Evolutionary conservation across 1,284 basidiomycete genomes (phyloP).

Genomic region (Malassezia equina): DNA sequence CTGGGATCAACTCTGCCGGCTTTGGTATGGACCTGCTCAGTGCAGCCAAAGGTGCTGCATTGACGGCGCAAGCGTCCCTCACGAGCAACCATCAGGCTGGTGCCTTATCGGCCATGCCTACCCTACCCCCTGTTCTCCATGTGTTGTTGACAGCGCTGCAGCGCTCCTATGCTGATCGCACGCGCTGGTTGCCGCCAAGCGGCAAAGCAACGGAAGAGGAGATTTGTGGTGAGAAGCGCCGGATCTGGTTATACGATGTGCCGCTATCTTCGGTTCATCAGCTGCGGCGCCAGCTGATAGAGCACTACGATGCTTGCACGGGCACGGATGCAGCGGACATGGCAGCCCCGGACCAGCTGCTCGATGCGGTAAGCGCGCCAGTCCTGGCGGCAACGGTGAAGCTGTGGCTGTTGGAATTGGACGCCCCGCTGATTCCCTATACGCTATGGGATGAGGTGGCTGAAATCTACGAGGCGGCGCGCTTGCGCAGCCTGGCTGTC

Average conservation of each 20-base stretch:
- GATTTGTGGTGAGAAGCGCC: slow-evolving; percentile 61
- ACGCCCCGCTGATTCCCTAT: slow-evolving; percentile 28
- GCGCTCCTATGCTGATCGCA: slow-evolving; percentile 58
- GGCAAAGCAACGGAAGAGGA: slow-evolving; percentile 1
- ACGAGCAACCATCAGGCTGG: neutral
- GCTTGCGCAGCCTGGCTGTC: slow-evolving; percentile 19
- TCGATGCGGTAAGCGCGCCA: slow-evolving; percentile 52
- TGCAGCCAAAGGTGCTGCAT: slow-evolving; percentile 24
- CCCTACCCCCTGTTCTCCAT: slow-evolving; percentile 63
- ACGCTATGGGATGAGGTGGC: slow-evolving; percentile 40
- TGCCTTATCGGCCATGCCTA: slow-evolving; percentile 20
- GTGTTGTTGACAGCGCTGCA: slow-evolving; percentile 60
- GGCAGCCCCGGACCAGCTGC: slow-evolving; percentile 6
- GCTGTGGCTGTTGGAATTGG: slow-evolving; percentile 55
- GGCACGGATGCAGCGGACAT: slow-evolving; percentile 19
- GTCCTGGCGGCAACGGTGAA: slow-evolving; percentile 73
- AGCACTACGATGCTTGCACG: slow-evolving; percentile 14
- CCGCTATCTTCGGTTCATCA: slow-evolving; percentile 67
- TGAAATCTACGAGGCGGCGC: slow-evolving; percentile 35
- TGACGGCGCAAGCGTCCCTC: slow-evolving; percentile 20
- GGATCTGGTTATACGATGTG: slow-evolving; percentile 74
- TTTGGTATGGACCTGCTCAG: slow-evolving; percentile 40
- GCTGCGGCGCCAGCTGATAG: slow-evolving; percentile 68
- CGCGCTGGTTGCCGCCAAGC: slow-evolving; percentile 24
- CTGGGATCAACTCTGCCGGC: slow-evolving; percentile 26